These are phyloP conservation scores for Limnanthes douglasii DNA, from an alignment of 345 rosid species.

Conservation along the genomic window DNA sequence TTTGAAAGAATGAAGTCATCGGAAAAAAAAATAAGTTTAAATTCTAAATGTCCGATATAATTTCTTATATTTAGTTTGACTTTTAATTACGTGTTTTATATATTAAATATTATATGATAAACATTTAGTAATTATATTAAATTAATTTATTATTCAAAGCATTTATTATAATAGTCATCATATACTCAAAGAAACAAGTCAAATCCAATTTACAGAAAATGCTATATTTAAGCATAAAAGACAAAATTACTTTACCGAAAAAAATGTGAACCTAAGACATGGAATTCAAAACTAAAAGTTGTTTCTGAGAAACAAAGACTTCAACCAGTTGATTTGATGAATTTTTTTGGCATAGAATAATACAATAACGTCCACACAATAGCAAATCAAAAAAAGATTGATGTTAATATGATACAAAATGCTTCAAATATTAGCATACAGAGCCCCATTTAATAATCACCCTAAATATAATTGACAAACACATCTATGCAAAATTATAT, in stretches of 20 bases:
- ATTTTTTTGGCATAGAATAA: slow-evolving; percentile 56
- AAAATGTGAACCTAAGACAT: background rate
- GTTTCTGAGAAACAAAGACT: background rate
- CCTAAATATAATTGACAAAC: too few relatives aligned
- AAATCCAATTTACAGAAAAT: slow-evolving; percentile 50
- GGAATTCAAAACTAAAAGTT: background rate
- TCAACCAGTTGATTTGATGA: slow-evolving; percentile 59
- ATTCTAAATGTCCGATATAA: too few relatives aligned
- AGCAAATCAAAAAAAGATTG: background rate
- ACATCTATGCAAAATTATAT: too few relatives aligned
- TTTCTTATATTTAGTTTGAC: too few relatives aligned
- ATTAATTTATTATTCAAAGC: slow-evolving; percentile 18
- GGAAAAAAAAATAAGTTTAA: too few relatives aligned
- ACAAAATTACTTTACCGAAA: slow-evolving; percentile 2
- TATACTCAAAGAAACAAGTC: slow-evolving; percentile 41
- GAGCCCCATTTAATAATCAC: too few relatives aligned
- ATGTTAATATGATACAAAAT: too few relatives aligned
- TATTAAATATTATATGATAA: too few relatives aligned
- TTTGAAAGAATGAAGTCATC: too few relatives aligned
- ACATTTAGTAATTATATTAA: too few relatives aligned
- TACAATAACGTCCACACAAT: slow-evolving; percentile 68
- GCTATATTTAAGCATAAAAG: slow-evolving; percentile 18
- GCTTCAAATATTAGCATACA: too few relatives aligned
- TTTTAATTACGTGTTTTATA: too few relatives aligned
- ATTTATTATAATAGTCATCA: slow-evolving; percentile 38